A percentile compares a stretch with the other conserved stretches of the same genome.
These are phyloP conservation scores for Leucocoprinus leucothites DNA, from an alignment of 768 basidiomycete genomes.

Conservation along the genomic window DNA sequence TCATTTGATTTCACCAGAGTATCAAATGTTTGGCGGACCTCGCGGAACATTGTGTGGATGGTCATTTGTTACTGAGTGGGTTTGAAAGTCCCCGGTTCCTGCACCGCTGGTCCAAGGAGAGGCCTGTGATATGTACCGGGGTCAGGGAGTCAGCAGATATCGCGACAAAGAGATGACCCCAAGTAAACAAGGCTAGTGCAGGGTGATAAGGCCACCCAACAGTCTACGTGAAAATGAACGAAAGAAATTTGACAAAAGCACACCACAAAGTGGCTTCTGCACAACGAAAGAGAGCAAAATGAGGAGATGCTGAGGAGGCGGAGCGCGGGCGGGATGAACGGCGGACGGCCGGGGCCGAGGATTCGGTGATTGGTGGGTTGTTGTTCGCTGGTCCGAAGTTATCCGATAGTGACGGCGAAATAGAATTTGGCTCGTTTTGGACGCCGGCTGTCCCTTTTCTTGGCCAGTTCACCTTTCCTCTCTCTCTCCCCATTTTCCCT, in stretches of 20 bases:
- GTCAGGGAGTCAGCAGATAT: neutral
- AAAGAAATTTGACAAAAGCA: too few relatives aligned
- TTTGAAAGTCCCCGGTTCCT: neutral
- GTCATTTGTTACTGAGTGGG: neutral
- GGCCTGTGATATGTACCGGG: slow-evolving; percentile 1
- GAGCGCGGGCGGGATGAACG: neutral
- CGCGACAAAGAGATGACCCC: neutral
- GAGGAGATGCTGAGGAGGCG: neutral
- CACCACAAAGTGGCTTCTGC: too few relatives aligned
- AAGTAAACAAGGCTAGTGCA: neutral
- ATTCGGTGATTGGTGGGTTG: slow-evolving; percentile 17
- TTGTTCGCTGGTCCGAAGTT: slow-evolving; percentile 31
- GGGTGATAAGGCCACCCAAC: neutral
- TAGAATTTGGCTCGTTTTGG: slow-evolving; percentile 17
- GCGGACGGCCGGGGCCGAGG: neutral
- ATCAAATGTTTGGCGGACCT: neutral
- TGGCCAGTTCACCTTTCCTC: neutral
- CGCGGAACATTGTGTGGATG: neutral
- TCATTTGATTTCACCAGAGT: neutral
- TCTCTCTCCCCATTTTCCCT: slow-evolving; percentile 18
- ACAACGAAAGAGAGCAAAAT: neutral
- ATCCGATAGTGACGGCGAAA: slow-evolving; percentile 23
- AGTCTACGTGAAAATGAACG: neutral
- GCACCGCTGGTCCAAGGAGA: neutral
- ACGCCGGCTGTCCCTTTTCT: slow-evolving; percentile 16